Evolutionary conservation across 371 early-diverging fungal genomes (phyloP), one percentile per base, ranked within the genome.

Genomic region (Mortierella sp.): DNA sequence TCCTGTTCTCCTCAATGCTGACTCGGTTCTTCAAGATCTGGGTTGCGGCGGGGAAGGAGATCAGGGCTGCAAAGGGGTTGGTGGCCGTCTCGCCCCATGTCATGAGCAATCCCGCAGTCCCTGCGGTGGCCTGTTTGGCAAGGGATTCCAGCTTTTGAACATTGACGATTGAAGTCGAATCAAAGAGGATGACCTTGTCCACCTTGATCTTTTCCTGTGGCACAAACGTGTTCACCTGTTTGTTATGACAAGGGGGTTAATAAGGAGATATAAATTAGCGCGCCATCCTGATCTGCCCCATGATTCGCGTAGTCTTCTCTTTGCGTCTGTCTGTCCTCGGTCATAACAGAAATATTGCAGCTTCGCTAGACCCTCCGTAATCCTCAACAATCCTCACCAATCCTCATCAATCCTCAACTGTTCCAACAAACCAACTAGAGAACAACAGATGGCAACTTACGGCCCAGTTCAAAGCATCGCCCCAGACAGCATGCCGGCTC

Each of bases 401-500:
- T 35, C 35, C 35, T 35, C 32, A 29, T 12, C 21, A n/a, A 32
- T 48, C 44, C 32, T 32, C 38, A 29, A 35, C 43, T 54, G 21
- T 35, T 71, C 32, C 29, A 65, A 54, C 48, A 68, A 63, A 54
- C 16, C 56, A 55, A 18, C 51, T 0, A 21, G 16, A 29, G 11
- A 60, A 12, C 2, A 12, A 4, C 29, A 29, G 16, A 1, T 14
- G 32, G 14, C 11, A 56, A 60, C 87, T 79, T 80, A 86, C 87
- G 49, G 82, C 83, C 78, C 85, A 82, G 16, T 79, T 79, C 38
- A 86, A 32, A 35, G 84, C 80, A 58, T 88, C 77, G 55, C 70
- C 79, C 84, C 85, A 81, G 71, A 88, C 29, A 29, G 75, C 76
- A 82, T 87, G 90, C 88, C 89, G 90, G 84, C 72, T 83, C 41